Evolutionary conservation across 495 filamentous ascomycete species (phyloP).

Genomic region (Viridothelium virens): DNA sequence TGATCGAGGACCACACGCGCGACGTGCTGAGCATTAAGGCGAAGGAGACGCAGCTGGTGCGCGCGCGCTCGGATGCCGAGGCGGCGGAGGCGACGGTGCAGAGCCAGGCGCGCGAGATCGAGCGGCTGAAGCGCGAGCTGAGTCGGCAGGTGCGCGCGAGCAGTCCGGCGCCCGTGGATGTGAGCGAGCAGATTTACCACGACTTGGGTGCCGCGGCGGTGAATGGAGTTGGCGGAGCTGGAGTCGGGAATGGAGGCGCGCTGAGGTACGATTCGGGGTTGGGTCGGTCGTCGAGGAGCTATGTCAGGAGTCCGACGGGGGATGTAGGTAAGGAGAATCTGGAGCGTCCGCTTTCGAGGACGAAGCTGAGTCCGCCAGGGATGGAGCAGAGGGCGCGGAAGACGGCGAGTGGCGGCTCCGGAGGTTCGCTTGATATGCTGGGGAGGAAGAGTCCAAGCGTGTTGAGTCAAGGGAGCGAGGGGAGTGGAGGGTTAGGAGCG

Average conservation of each 20-base stretch:
- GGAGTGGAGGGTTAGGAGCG: slow-evolving; percentile 26
- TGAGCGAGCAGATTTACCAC: slow-evolving; percentile 26
- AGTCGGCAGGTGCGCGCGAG: slow-evolving; percentile 39
- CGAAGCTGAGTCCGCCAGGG: slow-evolving; percentile 43
- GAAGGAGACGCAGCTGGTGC: slow-evolving; percentile 93
- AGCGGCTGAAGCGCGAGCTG: slow-evolving; percentile 79
- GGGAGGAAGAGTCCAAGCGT: slow-evolving; percentile 17
- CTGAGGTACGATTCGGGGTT: slow-evolving; percentile 5
- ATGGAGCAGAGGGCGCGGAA: slow-evolving; percentile 30
- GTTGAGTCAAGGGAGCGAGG: slow-evolving; percentile 44
- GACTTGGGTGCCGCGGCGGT: neutral
- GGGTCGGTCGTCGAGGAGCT: slow-evolving; percentile 13
- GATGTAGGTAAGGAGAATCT: slow-evolving; percentile 38
- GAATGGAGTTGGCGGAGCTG: neutral
- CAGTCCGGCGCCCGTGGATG: slow-evolving; percentile 35
- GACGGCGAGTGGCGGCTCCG: slow-evolving; percentile 31
- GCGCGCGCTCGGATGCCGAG: slow-evolving; percentile 83
- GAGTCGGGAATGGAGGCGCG: neutral
- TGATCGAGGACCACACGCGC: slow-evolving; percentile 95
- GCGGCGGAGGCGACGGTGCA: slow-evolving; percentile 75
- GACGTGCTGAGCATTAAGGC: slow-evolving; percentile 95
- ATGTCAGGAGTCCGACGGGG: slow-evolving; percentile 21
- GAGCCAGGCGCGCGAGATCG: slow-evolving; percentile 79
- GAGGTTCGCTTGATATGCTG: slow-evolving; percentile 25
- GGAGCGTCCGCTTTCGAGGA: slow-evolving; percentile 32